Evolutionary conservation across 2,329 filamentous ascomycete genomes (phyloP).

Genomic region (Arthroderma sp.): DNA sequence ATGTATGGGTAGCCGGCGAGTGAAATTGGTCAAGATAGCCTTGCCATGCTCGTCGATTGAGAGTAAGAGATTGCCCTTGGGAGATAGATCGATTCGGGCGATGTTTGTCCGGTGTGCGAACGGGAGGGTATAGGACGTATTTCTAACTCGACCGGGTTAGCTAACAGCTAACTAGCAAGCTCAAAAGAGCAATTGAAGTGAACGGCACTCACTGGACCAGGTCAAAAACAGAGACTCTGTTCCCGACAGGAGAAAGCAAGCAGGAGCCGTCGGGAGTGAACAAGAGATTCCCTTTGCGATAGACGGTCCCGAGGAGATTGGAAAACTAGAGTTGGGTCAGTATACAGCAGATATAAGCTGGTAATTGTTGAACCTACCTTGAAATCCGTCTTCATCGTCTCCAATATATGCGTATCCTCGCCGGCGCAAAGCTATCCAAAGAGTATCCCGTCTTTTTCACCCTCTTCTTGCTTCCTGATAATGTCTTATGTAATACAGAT

Average conservation of each 20-base stretch:
- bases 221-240: conserved; percentile 90
- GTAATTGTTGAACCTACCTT: conserved; percentile 52
- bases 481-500: not conserved
- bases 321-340: conserved; percentile 60
- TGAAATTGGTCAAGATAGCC: conserved; percentile 84
- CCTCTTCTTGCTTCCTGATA: not conserved
- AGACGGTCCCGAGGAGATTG: conserved; percentile 95
- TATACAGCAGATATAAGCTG: not conserved
- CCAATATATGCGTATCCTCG: conserved; percentile 1
- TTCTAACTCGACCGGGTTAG: conserved; percentile 19
- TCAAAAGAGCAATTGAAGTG: not conserved
- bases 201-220: conserved; percentile 63
- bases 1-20: conserved; percentile 73
- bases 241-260: conserved; percentile 90
- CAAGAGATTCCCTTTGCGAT: conserved; percentile 92
- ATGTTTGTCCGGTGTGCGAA: conserved; percentile 92
- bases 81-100: conserved; percentile 71
- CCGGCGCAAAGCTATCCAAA: conserved; percentile 5
- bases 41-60: conserved; percentile 89
- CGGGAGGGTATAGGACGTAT: conserved; percentile 44
- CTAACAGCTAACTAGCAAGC: not conserved
- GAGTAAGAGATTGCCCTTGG: conserved; percentile 80
- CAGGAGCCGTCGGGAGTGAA: conserved; percentile 95
- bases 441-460: conserved; percentile 3
- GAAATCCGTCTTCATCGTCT: conserved; percentile 94